Evolutionary conservation across 2,329 filamentous ascomycete genomes (phyloP), one percentile per base, ranked within the genome.

Genomic region (Botryotinia calthae): DNA sequence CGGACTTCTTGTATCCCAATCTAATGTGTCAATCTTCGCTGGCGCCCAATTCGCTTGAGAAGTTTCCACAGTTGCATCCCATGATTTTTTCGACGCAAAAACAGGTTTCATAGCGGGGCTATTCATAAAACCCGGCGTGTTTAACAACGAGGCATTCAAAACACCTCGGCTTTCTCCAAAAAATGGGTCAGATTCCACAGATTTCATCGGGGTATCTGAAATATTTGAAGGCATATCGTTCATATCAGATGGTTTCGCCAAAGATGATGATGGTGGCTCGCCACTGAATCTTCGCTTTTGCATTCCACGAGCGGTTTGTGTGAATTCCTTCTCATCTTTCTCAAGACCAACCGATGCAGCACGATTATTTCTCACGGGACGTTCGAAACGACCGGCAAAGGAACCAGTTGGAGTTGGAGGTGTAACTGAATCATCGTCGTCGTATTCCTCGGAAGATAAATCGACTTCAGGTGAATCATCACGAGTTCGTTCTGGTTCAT

Each of bases 261-360:
- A 88, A 77, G 88, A 85, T 34, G 67, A 85, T 34, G 67, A 65
- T 68, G 84, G 81, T 68, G 88, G 85, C 76, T 89, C 86, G 61
- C 76, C 75, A 65, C 77, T 85, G 34, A 90, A 84, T 79, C 90
- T 91, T 74, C 87, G 85, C 81, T 88, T 90, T 74, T 82, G 81
- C 78, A 98, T 88, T 66, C 91, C 93, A 77, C 94, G 93, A 25
- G 96, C 96, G 1, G 95, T 98, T 83, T 97, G 93, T 10, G 95
- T 98, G 80, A 99, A 99, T 82, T 98, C 96, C 80, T 92, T 93
- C 85, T 98, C 95, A 78, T 98, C 95, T 79, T 93, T 94, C 84
- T 98, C 95, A 54, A 98, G 86, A 25, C 94, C 94, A 69, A 95
- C 95, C 76, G 93, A 96, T 37, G 92, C 90, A n/a, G 91, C 92